Evolutionary conservation across 2,329 filamentous ascomycete genomes (phyloP), one percentile per base, ranked within the genome.

Genomic region (Talaromyces sp.): DNA sequence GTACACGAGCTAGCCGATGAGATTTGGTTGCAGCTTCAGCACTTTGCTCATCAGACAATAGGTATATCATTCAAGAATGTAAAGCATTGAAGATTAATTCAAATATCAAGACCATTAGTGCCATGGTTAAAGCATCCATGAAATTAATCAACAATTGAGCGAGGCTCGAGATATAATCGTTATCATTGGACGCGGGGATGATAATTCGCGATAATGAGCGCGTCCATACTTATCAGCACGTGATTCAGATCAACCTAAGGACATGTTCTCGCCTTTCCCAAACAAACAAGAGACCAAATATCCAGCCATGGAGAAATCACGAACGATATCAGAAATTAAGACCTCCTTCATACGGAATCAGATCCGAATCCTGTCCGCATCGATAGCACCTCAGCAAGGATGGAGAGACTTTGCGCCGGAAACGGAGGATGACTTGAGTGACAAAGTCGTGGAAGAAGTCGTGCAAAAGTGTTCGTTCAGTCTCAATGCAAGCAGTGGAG

Each of bases 281-380:
- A 54, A 23, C 50, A 23, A 35, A 54, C 31, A 37, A 54, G 5
- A 54, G 3, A 66, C 64, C 60, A 58, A 58, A 57, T 57, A 58
- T 18, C 54, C 44, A 28, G n/a, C 23, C 33, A 79, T 79, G 77
- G 76, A 77, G 61, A 72, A 72, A 42, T 69, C 70, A 62, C 71
- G 71, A 60, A 83, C 82, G 1, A 77, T 85, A 52, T 73, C 80
- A 21, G 80, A 82, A 64, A 68, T 81, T 42, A 85, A 85, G 66
- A 76, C 79, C 5, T 69, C 76, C 14, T 85, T 85, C 56, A 73
- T 85, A 18, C 75, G 80, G 62, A 72, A 74, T 9, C 81, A 84
- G 64, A 79, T 84, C 63, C 81, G 83, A 7, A 78, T 82, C 21
- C 73, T 85, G 3, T 82, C 81, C 2, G 77, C 80, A 62, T 75